Percentiles rank a stretch among this genome's conserved stretches.
phyloP scores from a whole-genome alignment of 2,329 filamentous ascomycete genomes.

The Alternaria viburni region DNA sequence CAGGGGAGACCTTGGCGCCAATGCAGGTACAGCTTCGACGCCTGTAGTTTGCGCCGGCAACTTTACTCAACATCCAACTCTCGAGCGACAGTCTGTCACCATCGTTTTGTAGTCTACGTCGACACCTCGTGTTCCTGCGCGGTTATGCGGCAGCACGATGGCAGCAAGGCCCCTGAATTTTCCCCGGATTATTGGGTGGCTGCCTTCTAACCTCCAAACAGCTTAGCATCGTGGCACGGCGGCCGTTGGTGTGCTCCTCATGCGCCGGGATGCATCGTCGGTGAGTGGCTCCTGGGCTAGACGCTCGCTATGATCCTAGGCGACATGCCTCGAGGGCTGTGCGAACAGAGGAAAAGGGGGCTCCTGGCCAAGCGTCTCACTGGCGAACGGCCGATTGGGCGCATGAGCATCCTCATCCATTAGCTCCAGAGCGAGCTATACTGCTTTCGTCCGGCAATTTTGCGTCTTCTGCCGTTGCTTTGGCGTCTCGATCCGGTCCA shows the following conservation, averaged over 20 bases:
- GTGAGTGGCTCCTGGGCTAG: constrained; percentile 19
- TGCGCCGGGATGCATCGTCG: constrained; percentile 24
- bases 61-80: constrained; percentile 5
- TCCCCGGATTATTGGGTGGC: constrained; percentile 45
- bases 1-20: constrained; percentile 3
- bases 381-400: constrained; percentile 29
- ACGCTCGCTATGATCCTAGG: constrained; percentile 13
- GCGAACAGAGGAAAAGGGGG: constrained; percentile 24
- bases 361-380: constrained; percentile 15
- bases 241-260: constrained; percentile 29
- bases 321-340: constrained; percentile 13
- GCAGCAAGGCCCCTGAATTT: constrained; percentile 41
- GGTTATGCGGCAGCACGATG: constrained; percentile 3
- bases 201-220: constrained; percentile 15
- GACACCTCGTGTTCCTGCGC: neutral
- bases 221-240: constrained; percentile 28
- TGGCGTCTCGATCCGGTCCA: constrained; percentile 25
- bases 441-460: constrained; percentile 33
- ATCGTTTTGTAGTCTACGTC: constrained; percentile 6
- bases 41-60: neutral
- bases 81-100: constrained; percentile 2
- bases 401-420: constrained; percentile 24
- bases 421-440: constrained; percentile 28
- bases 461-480: constrained; percentile 43
- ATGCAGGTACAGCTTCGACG: neutral